Evolutionary conservation across 441 rosid genomes (phyloP), one percentile per base, ranked within the genome.

Genomic region (Jatropha multifida): DNA sequence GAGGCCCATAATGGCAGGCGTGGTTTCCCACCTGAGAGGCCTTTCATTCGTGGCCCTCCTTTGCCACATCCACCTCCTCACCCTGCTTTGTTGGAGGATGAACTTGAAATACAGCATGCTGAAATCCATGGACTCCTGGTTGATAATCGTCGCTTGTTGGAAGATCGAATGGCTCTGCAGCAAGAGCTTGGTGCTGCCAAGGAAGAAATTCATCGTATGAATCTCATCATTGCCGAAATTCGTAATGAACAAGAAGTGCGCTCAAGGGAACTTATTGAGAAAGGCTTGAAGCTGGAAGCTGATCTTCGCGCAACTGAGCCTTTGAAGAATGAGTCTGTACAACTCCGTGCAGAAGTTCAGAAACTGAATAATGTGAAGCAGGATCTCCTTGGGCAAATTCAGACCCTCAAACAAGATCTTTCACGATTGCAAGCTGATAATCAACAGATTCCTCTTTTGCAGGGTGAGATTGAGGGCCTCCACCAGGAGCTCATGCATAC

Each of bases 401-500:
- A 96, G 87, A 82, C 78, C 46, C 78, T 94, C 63, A 88, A 90
- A 73, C 86, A 92, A 79, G 99, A 94, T 58, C 44, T 90, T 71
- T 75, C 83, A 44, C 88, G 90, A 63, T 81, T 86, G 84, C 93
- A 92, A 69, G 82, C 88, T n/a, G 97, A 96, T 52, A 94, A 91
- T 81, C 85, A 91, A 78, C 94, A 94, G 81, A 88, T 92, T 82
- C 90, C 94, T 12, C 80, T 68, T 51, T 77, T 94, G 66, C 86
- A 86, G 81, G 89, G 87, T 11, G 95, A 94, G 79, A 75, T 91
- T 75, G 94, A 96, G 37, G 88, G 90, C 72, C 68, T 94, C 77
- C 97, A 85, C 80, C 93, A 92, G 88, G 98, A 96, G 80, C 91
- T 96, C 77, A 84, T 91, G 97, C 99, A 79, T 81, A 86, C 95